These are phyloP conservation scores for Rhodosporidiobolus odoratus DNA, from an alignment of 768 basidiomycete species.

Conservation along the genomic window DNA sequence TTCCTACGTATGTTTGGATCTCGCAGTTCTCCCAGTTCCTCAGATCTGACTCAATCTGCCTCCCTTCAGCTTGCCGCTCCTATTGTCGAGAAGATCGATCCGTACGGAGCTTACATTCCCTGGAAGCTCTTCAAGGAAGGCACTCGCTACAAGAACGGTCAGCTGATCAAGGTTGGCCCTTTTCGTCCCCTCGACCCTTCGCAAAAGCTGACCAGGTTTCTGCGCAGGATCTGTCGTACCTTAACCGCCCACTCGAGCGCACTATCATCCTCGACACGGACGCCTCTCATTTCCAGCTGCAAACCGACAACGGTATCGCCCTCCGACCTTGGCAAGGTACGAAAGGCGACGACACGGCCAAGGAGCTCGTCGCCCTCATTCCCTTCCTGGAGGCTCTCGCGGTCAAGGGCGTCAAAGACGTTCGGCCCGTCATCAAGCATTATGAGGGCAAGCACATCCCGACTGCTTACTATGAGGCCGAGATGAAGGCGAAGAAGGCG, in stretches of 20 bases:
- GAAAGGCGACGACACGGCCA: conserved; percentile 53
- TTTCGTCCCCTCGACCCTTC: neutral
- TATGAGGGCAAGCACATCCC: conserved; percentile 86
- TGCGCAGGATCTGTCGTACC: conserved; percentile 80
- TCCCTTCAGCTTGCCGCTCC: conserved; percentile 69
- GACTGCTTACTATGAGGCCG: conserved; percentile 78
- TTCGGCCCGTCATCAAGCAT: conserved; percentile 75
- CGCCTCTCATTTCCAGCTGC: conserved; percentile 66
- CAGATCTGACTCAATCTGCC: neutral
- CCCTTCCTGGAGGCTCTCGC: conserved; percentile 97
- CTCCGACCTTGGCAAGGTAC: conserved; percentile 82
- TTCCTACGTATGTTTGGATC: conserved; percentile 61
- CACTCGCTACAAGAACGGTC: conserved; percentile 73
- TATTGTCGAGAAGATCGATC: conserved; percentile 87
- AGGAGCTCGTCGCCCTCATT: conserved; percentile 81
- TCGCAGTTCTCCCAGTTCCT: neutral
- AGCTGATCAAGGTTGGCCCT: conserved; percentile 68
- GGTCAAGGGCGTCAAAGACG: conserved; percentile 71
- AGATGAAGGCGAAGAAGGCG: conserved; percentile 70
- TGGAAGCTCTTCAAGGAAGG: conserved; percentile 91
- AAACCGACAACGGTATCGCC: conserved; percentile 83
- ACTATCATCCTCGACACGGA: conserved; percentile 81
- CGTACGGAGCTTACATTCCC: conserved; percentile 78
- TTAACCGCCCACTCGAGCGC: conserved; percentile 88
- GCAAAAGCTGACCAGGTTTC: neutral